Conservation (phyloP, 768 basidiomycete genomes). For the Hysterangium stoloniferum region DNA sequence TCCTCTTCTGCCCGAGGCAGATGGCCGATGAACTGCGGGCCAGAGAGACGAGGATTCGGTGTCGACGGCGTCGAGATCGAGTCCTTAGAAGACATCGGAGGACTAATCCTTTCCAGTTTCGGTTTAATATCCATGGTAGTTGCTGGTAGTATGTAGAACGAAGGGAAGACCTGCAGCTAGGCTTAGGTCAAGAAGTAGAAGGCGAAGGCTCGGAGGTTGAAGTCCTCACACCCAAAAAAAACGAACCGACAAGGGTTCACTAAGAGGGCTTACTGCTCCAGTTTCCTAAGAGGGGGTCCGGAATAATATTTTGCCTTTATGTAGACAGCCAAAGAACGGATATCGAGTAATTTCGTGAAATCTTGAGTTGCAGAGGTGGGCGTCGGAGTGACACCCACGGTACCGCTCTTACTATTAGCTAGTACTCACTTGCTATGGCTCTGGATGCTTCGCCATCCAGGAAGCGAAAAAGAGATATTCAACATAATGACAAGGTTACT, state of each 20-base stretch:
- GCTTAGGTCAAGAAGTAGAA: background rate
- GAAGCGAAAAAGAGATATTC: constrained; percentile 41
- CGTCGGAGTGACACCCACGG: background rate
- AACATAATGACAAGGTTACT: constrained; percentile 29
- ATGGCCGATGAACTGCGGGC: constrained; percentile 69
- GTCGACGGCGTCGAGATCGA: constrained; percentile 7
- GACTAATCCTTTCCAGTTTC: constrained; percentile 1
- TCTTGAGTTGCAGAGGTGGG: background rate
- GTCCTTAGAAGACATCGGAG: background rate
- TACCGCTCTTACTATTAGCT: background rate
- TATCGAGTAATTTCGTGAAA: background rate
- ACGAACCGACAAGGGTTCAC: constrained; percentile 10
- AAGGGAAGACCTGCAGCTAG: background rate
- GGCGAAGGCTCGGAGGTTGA: background rate
- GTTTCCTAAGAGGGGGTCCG: background rate
- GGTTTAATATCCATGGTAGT: constrained; percentile 3
- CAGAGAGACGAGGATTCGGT: constrained; percentile 12
- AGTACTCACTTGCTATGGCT: no score
- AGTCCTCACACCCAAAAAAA: constrained; percentile 2
- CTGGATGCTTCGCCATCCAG: constrained; percentile 18
- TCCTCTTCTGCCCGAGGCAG: constrained; percentile 69
- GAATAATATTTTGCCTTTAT: background rate
- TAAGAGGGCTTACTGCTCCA: background rate
- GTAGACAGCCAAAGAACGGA: background rate
- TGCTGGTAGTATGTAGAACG: background rate